Evolutionary conservation across 768 basidiomycete species (phyloP).

Genomic region (Kwoniella newhampshirensis): DNA sequence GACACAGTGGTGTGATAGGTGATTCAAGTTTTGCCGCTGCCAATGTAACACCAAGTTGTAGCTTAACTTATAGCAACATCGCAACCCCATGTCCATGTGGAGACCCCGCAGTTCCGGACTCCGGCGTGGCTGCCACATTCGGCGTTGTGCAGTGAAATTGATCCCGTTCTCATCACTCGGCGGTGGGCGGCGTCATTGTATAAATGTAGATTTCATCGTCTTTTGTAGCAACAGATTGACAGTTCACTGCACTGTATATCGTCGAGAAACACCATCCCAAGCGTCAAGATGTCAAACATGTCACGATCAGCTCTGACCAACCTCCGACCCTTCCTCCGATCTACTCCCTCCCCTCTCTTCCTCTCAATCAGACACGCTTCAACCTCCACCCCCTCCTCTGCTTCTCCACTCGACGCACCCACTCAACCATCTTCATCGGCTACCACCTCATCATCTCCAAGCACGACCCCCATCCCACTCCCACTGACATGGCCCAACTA

Average conservation of each 20-base stretch:
- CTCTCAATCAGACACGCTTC: conserved; percentile 15
- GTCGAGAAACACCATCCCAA: too few species aligned
- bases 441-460: conserved; percentile 14
- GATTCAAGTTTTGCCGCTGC: too few species aligned
- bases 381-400: conserved; percentile 3
- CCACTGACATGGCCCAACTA: conserved; percentile 52
- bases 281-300: conserved; percentile 2
- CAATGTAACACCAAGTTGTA: too few species aligned
- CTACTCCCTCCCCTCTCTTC: background rate
- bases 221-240: too few species aligned
- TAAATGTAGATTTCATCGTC: too few species aligned
- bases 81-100: background rate
- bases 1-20: too few species aligned
- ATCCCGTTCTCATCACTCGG: too few species aligned
- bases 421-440: conserved; percentile 12
- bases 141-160: conserved; percentile 2
- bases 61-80: too few species aligned
- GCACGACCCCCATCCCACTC: conserved; percentile 20
- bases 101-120: too few species aligned
- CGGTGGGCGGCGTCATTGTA: too few species aligned
- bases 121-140: conserved; percentile 10
- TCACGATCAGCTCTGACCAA: background rate
- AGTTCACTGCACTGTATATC: too few species aligned
- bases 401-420: conserved; percentile 2
- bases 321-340: conserved; percentile 2